Base-by-base conservation (phyloP, 805 yeast species). In the Zygoascus biomembranicola region DNA sequence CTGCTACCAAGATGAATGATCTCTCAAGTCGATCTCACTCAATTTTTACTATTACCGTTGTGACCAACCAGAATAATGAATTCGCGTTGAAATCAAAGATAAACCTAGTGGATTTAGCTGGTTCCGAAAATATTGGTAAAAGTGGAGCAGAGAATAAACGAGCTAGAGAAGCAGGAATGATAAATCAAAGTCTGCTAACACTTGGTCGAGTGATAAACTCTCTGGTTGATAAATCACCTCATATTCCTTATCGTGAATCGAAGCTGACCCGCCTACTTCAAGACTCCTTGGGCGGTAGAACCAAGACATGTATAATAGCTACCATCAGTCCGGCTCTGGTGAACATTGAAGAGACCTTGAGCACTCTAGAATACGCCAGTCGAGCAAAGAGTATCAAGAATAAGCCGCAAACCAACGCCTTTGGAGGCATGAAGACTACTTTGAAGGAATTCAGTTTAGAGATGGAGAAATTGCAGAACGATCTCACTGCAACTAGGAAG, bases 111-210 rank as follows among this genome's bases (percentile, higher is more conserved):
- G 98, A 92, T 71, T 74, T 92, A 58, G 99, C 98, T 0, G 98
- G 99, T 0, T 87, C 96, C 5, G 99, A 92, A 66, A 90, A 90
- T 65, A 84, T 92, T 52, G 79, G 75, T 58, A 74, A 89, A 61
- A 87, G 96, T 0, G 99, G 99, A 2, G 96, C 97, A 0, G 75
- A 80, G 23, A 82, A 86, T 59, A 85, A 81, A 64, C 76, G 96
- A 45, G 97, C 96, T 0, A 82, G 89, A 59, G 99, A 92, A 65
- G 96, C 97, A 0, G 97, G 97, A 0, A 81, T 88, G 18, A 90
- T 90, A 50, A 92, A 92, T 68, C 96, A 89, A 67, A 85, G 95
- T 67, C 73, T 92, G 51, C 71, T 92, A 39, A 84, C 97, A 0
- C 74, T 92, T 44, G 98, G 98, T 1, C 75, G 96, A 57, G 97